Evolutionary conservation across 331 rosid genomes (phyloP), one percentile per base, ranked within the genome.

Genomic region (Arachis monticola): DNA sequence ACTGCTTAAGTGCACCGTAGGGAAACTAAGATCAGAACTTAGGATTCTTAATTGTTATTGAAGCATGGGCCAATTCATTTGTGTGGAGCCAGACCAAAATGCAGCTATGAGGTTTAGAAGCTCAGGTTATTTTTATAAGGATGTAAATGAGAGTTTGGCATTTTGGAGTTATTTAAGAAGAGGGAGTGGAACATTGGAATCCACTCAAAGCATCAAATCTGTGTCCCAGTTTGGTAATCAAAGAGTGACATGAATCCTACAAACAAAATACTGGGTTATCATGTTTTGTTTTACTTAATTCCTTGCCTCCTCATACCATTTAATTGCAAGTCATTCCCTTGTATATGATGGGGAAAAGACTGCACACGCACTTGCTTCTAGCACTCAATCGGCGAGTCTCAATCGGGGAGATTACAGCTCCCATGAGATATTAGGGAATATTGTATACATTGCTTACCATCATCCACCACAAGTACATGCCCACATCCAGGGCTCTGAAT

Each of bases 311-410:
- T 7, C 3, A 5, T 55, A n/a, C 6, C 60, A 13, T 55, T 55
- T 32, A 42, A 60, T 38, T 51, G 57, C 11, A 14, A 12, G 14
- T 4, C 57, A 55, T 13, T 55, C 60, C 59, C 30, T 55, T n/a
- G 32, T 35, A 68, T 48, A 68, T 59, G 35, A 22, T n/a, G 44
- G 56, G 35, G 27, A 48, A 53, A 63, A 31, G 66, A 68, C 68
- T 56, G 46, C 65, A 22, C 42, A 17, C 55, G 60, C 41, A 31
- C 41, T 38, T 38, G 61, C 22, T 30, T 13, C 46, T 17, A 52
- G 46, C 53, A 76, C 9, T 59, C 70, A 70, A 6, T n/a, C 44
- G 31, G 50, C 60, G 50, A 48, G 55, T 53, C 69, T 14, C 27
- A 4, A 35, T 46, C 67, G 2, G 38, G 31, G 79, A 9, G 47